A percentile compares a stretch with the other conserved stretches of the same genome.
These are phyloP conservation scores for Imleria badia DNA, from an alignment of 768 basidiomycete species.

Conservation along the genomic window DNA sequence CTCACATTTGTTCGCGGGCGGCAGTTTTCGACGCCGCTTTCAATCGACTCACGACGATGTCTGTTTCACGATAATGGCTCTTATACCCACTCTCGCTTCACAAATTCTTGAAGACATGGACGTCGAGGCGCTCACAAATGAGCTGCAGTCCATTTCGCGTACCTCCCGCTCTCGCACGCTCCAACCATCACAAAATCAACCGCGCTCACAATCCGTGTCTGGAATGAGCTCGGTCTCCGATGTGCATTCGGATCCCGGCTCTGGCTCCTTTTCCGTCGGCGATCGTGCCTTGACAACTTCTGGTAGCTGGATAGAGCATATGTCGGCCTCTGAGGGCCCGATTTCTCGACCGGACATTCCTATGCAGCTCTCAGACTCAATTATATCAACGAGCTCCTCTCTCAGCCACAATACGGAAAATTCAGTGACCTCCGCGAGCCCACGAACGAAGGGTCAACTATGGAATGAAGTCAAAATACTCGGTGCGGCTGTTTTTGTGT, in stretches of 20 bases:
- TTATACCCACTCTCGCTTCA: constrained; percentile 63
- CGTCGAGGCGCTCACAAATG: constrained; percentile 67
- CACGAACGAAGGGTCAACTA: constrained; percentile 72
- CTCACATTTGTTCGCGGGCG: constrained; percentile 1
- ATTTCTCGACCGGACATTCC: constrained; percentile 7
- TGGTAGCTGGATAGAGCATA: constrained; percentile 46
- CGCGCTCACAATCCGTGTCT: constrained; percentile 35
- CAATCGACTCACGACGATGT: constrained; percentile 74
- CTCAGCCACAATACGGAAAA: constrained; percentile 22
- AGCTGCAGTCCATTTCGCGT: constrained; percentile 47
- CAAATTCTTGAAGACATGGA: constrained; percentile 74
- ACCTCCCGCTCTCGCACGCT: constrained; percentile 25
- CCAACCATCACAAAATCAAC: constrained; percentile 9
- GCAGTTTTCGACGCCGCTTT: constrained; percentile 71
- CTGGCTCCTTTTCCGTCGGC: constrained; percentile 41
- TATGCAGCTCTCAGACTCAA: constrained; percentile 40
- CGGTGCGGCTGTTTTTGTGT: constrained; percentile 50
- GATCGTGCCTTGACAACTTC: constrained; percentile 38
- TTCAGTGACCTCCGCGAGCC: constrained; percentile 16
- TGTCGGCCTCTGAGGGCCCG: constrained; percentile 24
- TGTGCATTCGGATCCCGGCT: constrained; percentile 44
- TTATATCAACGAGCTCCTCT: constrained; percentile 39
- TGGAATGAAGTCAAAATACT: constrained; percentile 90
- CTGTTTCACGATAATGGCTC: constrained; percentile 71
- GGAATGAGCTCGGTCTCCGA: constrained; percentile 41